A percentile compares a stretch with the other conserved stretches of the same genome.
These are phyloP conservation scores for Neohortaea acidophila DNA, from an alignment of 495 filamentous ascomycete species.

Conservation along the genomic window DNA sequence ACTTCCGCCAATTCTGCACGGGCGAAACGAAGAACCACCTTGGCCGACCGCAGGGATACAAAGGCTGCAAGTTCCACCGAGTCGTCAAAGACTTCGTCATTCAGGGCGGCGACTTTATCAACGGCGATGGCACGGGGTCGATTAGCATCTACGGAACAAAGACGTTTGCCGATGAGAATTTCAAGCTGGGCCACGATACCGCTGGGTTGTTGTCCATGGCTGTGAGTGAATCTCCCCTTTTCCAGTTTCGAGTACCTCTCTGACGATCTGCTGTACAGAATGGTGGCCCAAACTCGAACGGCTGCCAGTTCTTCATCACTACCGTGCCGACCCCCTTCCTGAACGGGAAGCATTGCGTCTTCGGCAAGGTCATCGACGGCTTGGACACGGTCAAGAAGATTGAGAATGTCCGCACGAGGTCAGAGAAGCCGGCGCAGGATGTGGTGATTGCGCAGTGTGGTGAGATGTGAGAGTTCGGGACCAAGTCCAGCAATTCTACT, in stretches of 20 bases:
- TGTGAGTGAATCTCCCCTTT: constrained; percentile 36
- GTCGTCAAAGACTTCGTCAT: constrained; percentile 96
- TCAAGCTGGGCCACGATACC: constrained; percentile 58
- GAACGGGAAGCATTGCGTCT: constrained; percentile 92
- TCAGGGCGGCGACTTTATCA: constrained; percentile 91
- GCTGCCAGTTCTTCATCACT: constrained; percentile 95
- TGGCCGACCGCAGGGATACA: constrained; percentile 82
- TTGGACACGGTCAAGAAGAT: constrained; percentile 83
- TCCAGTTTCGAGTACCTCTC: background rate
- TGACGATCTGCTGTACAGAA: constrained; percentile 39
- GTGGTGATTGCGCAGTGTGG: constrained; percentile 77
- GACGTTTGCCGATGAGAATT: constrained; percentile 85
- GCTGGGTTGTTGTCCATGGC: constrained; percentile 86
- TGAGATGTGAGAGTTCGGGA: constrained; percentile 34
- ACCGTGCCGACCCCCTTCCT: constrained; percentile 72
- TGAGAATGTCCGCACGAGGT: constrained; percentile 66
- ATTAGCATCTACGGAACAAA: constrained; percentile 69
- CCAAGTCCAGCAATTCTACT: too few relatives aligned
- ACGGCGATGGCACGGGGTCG: constrained; percentile 81
- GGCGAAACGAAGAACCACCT: constrained; percentile 72
- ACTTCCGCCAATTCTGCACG: constrained; percentile 94
- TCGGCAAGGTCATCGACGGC: constrained; percentile 78
- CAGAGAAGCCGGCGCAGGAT: constrained; percentile 69
- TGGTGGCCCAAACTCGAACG: constrained; percentile 84
- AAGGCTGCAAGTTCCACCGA: constrained; percentile 85